Conservation (phyloP, 306 rosid genomes). For the Elaeagnus macrophylla region DNA sequence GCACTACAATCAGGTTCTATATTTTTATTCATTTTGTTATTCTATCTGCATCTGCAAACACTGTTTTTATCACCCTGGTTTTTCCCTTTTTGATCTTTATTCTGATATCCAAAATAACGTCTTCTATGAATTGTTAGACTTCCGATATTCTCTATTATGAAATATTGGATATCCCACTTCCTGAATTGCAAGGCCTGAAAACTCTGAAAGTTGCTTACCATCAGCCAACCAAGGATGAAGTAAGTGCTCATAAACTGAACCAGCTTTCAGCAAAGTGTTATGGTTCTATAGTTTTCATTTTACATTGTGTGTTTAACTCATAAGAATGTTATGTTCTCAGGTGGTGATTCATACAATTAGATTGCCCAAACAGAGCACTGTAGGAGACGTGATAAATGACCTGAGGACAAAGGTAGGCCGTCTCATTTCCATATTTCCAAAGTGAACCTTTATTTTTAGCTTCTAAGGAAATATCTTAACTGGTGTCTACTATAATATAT, state of each 20-base stretch:
- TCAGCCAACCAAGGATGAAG: slow-evolving; percentile 77
- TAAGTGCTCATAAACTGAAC: slow-evolving; percentile 1
- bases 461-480: too few relatives aligned
- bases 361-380: slow-evolving; percentile 69
- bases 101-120: neutral
- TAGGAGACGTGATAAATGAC: slow-evolving; percentile 59
- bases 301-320: neutral
- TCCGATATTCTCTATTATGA: slow-evolving; percentile 75
- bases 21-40: slow-evolving; percentile 5
- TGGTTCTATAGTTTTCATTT: too few relatives aligned
- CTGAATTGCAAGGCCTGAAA: slow-evolving; percentile 70
- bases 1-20: slow-evolving; percentile 63
- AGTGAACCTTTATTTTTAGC: too few relatives aligned
- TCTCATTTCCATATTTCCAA: too few relatives aligned
- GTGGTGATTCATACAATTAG: slow-evolving; percentile 66
- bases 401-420: slow-evolving; percentile 50
- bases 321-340: slow-evolving; percentile 30
- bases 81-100: slow-evolving; percentile 13
- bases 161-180: slow-evolving; percentile 77
- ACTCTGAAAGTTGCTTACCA: slow-evolving; percentile 75
- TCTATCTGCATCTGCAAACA: neutral
- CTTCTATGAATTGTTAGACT: slow-evolving; percentile 33
- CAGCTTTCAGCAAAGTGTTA: too few relatives aligned
- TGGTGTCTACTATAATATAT: too few relatives aligned
- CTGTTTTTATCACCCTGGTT: neutral